A percentile compares a stretch with the other conserved stretches of the same genome.
These are phyloP conservation scores for Colletotrichum chrysophilum DNA, from an alignment of 2,329 filamentous ascomycete species.

Conservation along the genomic window DNA sequence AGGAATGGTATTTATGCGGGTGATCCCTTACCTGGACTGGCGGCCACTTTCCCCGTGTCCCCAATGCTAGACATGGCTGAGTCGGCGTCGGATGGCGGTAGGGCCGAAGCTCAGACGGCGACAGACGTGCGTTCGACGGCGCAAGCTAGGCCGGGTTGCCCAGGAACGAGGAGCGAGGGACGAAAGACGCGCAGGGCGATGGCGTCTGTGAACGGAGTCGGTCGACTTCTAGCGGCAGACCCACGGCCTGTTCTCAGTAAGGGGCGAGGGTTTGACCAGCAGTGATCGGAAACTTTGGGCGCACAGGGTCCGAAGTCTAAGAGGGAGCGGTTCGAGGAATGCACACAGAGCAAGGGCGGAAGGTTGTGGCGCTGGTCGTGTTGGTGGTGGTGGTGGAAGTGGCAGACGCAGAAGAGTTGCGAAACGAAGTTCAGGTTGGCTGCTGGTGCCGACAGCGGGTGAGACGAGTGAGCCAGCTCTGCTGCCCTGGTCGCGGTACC, in stretches of 20 bases:
- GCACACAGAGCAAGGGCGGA: background rate
- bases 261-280: slow-evolving; percentile 9
- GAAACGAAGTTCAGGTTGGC: slow-evolving; percentile 10
- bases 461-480: background rate
- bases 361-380: background rate
- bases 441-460: background rate
- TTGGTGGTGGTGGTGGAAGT: background rate
- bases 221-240: slow-evolving; percentile 1
- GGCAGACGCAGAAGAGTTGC: slow-evolving; percentile 1
- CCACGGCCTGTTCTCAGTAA: slow-evolving; percentile 2
- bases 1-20: background rate
- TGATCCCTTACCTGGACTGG: slow-evolving; percentile 16
- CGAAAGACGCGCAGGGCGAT: background rate
- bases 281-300: slow-evolving; percentile 7
- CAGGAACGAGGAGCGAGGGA: background rate
- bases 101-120: slow-evolving; percentile 11
- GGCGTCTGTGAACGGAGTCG: background rate
- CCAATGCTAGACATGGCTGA: slow-evolving; percentile 21
- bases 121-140: slow-evolving; percentile 13
- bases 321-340: slow-evolving; percentile 6
- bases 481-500: background rate
- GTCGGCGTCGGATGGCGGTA: slow-evolving; percentile 14
- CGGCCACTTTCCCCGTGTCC: slow-evolving; percentile 14
- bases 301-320: slow-evolving; percentile 17
- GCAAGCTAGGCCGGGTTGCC: background rate